Percentiles rank a stretch among this genome's conserved stretches.
Conservation (phyloP, 2,329 filamentous ascomycete genomes). For the Fusarium nanum region DNA sequence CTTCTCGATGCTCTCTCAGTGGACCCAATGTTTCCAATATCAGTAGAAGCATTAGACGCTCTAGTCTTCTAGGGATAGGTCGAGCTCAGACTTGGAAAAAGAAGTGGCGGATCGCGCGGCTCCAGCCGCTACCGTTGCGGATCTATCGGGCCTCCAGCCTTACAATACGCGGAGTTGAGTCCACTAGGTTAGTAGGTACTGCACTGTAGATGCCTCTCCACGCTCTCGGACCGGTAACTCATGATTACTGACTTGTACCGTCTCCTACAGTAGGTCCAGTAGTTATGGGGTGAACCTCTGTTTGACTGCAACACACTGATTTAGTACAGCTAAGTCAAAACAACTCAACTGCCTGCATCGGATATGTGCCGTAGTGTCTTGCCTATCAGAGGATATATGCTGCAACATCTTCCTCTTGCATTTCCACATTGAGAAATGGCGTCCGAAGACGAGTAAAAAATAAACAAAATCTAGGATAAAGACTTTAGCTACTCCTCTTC, state of each 20-base stretch:
- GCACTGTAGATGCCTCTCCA: background rate
- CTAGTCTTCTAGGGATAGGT: slow-evolving; percentile 5
- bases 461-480: background rate
- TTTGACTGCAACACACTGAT: background rate
- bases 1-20: background rate
- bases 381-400: background rate
- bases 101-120: slow-evolving; percentile 30
- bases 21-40: background rate
- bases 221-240: background rate
- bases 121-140: slow-evolving; percentile 35
- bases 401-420: background rate
- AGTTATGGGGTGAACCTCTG: background rate
- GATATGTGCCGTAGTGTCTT: background rate
- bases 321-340: background rate
- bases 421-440: slow-evolving; percentile 9
- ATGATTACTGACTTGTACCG: background rate
- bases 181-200: background rate
- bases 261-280: background rate
- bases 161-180: slow-evolving; percentile 6
- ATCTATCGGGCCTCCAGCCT: slow-evolving; percentile 30
- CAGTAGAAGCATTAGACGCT: background rate
- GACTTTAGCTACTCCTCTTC: background rate
- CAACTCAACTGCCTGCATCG: background rate
- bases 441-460: slow-evolving; percentile 8
- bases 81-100: background rate